phyloP scores from a whole-genome alignment of 2,329 filamentous ascomycete genomes.

The Fusarium sp. region DNA sequence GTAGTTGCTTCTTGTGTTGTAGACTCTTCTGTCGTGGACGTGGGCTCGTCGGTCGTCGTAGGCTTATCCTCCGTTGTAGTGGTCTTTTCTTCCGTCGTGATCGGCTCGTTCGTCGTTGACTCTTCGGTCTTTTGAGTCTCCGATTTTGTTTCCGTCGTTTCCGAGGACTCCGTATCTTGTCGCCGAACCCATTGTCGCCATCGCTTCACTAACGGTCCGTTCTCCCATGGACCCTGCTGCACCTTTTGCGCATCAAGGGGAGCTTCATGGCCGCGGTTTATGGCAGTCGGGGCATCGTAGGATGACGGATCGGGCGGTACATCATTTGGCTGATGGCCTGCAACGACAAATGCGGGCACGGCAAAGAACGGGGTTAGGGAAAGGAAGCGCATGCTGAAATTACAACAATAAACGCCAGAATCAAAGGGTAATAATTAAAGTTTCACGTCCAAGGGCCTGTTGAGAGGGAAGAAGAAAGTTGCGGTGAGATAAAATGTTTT shows the following conservation, averaged over 20 bases:
- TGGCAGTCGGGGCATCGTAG: not conserved
- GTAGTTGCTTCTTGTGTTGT: not conserved
- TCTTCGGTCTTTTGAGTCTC: not conserved
- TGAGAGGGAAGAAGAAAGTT: not conserved
- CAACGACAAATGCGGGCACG: not conserved
- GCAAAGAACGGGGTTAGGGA: not conserved
- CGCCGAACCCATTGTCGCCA: slow-evolving; percentile 22
- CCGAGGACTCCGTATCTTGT: not conserved
- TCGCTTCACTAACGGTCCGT: not conserved
- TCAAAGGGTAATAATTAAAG: not conserved
- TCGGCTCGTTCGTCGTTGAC: not conserved
- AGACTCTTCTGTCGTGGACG: not conserved
- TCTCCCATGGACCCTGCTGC: not conserved
- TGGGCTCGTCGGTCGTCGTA: not conserved
- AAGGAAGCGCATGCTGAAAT: not conserved
- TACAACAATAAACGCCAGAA: not conserved
- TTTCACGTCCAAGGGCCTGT: no score
- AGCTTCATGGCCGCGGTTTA: not conserved
- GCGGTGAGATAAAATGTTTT: not conserved
- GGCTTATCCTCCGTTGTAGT: not conserved
- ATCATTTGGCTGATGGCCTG: not conserved
- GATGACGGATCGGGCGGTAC: not conserved
- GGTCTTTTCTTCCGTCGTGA: not conserved
- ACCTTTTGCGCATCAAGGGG: not conserved
- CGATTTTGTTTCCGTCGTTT: not conserved